Conservation (phyloP, 495 filamentous ascomycete genomes). For the Bacidia gigantensis region DNA sequence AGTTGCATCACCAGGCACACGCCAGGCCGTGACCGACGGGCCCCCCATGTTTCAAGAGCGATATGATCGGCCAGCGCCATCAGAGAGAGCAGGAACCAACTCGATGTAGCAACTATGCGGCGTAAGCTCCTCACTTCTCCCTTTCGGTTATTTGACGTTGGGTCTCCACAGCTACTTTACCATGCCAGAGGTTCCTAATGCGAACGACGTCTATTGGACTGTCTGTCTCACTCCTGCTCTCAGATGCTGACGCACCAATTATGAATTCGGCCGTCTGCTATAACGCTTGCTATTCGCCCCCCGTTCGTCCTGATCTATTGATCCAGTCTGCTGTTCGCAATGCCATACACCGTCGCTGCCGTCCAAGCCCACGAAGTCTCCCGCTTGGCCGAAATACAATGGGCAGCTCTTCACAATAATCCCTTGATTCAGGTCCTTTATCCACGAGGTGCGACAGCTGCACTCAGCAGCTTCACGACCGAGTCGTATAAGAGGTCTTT, state of each 20-base stretch:
- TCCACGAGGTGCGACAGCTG: conserved; percentile 11
- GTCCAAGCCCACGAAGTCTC: conserved; percentile 8
- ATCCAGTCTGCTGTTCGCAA: not conserved
- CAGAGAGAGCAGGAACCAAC: too few relatives aligned
- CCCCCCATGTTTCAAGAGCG: not conserved
- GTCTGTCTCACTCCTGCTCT: conserved; percentile 2
- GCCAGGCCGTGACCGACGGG: not conserved
- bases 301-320: not conserved
- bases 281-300: not conserved
- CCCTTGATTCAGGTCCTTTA: conserved; percentile 13
- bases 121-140: not conserved
- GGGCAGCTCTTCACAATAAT: conserved; percentile 14
- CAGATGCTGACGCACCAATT: conserved; percentile 8
- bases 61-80: not conserved
- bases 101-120: conserved; percentile 1
- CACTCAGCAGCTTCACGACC: conserved; percentile 10
- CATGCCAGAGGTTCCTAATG: not conserved
- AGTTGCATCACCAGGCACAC: too few relatives aligned
- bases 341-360: conserved; percentile 6
- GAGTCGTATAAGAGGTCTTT: conserved; percentile 10
- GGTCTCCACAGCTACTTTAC: not conserved
- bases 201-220: conserved; percentile 4
- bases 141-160: not conserved
- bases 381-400: conserved; percentile 14
- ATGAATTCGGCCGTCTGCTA: not conserved